Conservation (phyloP, 345 rosid species). For the Mercurialis annua region DNA sequence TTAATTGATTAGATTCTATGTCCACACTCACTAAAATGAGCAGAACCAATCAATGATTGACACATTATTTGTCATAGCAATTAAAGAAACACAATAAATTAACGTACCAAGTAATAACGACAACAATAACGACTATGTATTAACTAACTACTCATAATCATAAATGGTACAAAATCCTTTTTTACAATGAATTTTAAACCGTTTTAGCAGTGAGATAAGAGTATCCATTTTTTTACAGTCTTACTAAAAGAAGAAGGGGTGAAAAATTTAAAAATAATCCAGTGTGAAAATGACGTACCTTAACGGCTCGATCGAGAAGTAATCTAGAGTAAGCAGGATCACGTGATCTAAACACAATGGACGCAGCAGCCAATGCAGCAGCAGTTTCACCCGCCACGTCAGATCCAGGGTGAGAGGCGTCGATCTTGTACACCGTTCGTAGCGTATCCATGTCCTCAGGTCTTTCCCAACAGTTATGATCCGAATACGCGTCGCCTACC, state of each 20-base stretch:
- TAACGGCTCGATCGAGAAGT: constrained; percentile 35
- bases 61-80: background rate
- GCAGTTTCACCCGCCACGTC: constrained; percentile 39
- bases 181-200: too few relatives aligned
- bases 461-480: constrained; percentile 38
- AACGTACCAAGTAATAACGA: too few relatives aligned
- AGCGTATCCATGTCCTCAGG: constrained; percentile 38
- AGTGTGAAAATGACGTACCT: constrained; percentile 28
- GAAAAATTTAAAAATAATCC: too few relatives aligned
- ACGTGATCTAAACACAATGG: constrained; percentile 32
- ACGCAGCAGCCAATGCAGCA: constrained; percentile 37
- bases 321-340: constrained; percentile 29
- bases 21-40: constrained; percentile 1
- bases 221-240: background rate
- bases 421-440: constrained; percentile 28
- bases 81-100: background rate
- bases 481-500: constrained; percentile 33
- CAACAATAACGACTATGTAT: too few relatives aligned
- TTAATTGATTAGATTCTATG: background rate
- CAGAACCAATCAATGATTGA: background rate
- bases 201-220: background rate
- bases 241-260: background rate
- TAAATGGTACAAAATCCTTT: too few relatives aligned
- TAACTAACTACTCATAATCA: too few relatives aligned
- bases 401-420: constrained; percentile 29